Conservation (phyloP, 352 stramenopile species). For the Pythium insidiosum region DNA sequence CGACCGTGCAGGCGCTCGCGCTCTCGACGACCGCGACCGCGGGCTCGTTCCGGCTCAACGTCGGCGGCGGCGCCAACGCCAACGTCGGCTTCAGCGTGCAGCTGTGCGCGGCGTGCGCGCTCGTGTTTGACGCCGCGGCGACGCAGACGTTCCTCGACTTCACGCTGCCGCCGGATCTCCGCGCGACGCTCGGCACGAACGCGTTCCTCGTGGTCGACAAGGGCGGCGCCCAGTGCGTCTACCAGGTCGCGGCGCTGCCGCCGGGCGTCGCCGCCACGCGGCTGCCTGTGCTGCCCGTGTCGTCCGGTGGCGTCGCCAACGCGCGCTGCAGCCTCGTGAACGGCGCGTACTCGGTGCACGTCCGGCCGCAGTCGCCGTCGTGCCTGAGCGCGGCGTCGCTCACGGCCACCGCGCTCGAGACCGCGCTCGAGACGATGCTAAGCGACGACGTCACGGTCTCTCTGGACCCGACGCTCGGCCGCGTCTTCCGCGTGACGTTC, state of each 20-base stretch:
- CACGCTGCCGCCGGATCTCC: constrained; percentile 45
- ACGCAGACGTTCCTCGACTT: constrained; percentile 53
- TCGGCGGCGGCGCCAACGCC: constrained; percentile 14
- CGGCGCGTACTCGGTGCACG: constrained; percentile 40
- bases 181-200: constrained; percentile 58
- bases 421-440: constrained; percentile 31
- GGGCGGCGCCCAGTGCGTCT: constrained; percentile 28
- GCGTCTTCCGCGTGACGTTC: constrained; percentile 87
- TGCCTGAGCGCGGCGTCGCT: constrained; percentile 37
- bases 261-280: constrained; percentile 22
- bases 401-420: constrained; percentile 15
- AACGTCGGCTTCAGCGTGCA: constrained; percentile 21
- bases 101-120: constrained; percentile 27
- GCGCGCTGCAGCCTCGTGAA: constrained; percentile 23
- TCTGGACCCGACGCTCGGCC: constrained; percentile 41
- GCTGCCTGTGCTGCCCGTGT: constrained; percentile 28
- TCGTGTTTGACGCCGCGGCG: constrained; percentile 30
- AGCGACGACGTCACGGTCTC: constrained; percentile 53
- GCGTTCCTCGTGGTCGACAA: constrained; percentile 63
- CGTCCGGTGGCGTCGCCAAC: too few species aligned
- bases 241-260: constrained; percentile 35
- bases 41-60: constrained; percentile 70
- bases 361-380: constrained; percentile 26
- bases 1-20: constrained; percentile 87
- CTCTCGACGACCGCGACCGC: constrained; percentile 43